Evolutionary conservation across 1,139 yeast genomes (phyloP), one percentile per base, ranked within the genome.

Genomic region (Candida tropicalis): DNA sequence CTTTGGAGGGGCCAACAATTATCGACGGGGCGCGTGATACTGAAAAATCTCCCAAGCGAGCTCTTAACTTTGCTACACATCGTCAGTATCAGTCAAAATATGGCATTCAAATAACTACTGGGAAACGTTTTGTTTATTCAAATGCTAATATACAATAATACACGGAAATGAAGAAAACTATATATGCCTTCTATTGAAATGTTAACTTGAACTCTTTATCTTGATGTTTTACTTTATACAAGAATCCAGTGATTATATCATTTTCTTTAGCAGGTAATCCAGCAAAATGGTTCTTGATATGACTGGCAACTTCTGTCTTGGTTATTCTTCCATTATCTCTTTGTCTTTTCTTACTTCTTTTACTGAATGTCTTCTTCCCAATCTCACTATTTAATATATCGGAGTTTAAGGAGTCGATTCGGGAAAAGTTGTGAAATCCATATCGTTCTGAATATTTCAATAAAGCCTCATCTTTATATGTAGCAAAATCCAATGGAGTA

Each of bases 191-290:
- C 33, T 43, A 47, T 33, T 47, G 46, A 17, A 70, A 70, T 1
- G 64, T 58, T 46, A 73, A 60, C 56, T 72, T 73, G 49, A 73
- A 75, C 40, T 68, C 75, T 56, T 66, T 66, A 51, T 79, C 81
- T 50, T 83, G 84, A 57, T 86, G 81, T 56, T 79, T 79, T 42
- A 85, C 88, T 52, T 84, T 81, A 63, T 88, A 88, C 45, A 88
- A 70, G 56, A 88, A 88, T 53, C 84, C 87, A 35, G 93, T 84
- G 34, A 88, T 80, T 33, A 83, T 79, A 55, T 88, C 96, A 50
- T 84, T 82, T 56, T 88, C 96, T 50, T 86, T 78, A 3, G 79
- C 79, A n/a, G 79, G 77, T 42, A 81, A 76, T 33, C 70, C 71
- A 52, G 71, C 49, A 50, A 87, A 86, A 59, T 88, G 95, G 44